Percentiles rank a stretch among this genome's conserved stretches.
These are phyloP conservation scores for Albatrellus sp. DNA, from an alignment of 1,284 basidiomycete genomes.

Conservation along the genomic window DNA sequence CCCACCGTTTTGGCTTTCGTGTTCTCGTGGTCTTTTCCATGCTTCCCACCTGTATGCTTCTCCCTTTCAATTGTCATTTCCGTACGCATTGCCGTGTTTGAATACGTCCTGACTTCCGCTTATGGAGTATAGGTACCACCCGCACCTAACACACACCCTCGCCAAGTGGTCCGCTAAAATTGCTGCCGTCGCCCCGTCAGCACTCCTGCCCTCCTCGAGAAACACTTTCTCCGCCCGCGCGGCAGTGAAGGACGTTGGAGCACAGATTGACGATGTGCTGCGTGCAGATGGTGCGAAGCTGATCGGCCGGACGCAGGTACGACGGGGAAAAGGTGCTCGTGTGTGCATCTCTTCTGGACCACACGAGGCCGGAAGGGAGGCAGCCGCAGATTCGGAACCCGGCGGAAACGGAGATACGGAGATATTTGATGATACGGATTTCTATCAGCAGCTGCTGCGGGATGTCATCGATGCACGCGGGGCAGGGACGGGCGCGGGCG, in stretches of 20 bases:
- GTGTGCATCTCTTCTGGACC: conserved; percentile 20
- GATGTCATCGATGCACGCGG: conserved; percentile 71
- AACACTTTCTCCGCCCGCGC: conserved; percentile 45
- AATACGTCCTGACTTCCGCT: background rate
- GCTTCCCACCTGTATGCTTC: background rate
- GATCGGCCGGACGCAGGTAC: conserved; percentile 42
- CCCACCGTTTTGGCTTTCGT: conserved; percentile 2
- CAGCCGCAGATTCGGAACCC: conserved; percentile 16
- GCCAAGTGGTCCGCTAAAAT: conserved; percentile 91
- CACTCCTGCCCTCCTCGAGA: conserved; percentile 56
- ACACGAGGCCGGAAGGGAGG: conserved; percentile 16
- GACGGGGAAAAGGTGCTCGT: conserved; percentile 31
- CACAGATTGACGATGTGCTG: conserved; percentile 63
- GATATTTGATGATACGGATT: conserved; percentile 81
- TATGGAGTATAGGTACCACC: conserved; percentile 38
- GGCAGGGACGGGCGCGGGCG: conserved; percentile 23
- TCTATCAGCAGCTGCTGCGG: conserved; percentile 80
- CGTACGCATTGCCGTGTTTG: background rate
- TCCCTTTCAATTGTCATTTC: background rate
- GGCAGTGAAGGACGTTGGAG: conserved; percentile 35
- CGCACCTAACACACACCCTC: conserved; percentile 62
- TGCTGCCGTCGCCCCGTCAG: conserved; percentile 73
- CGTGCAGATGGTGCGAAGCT: conserved; percentile 38
- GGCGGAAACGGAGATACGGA: conserved; percentile 32
- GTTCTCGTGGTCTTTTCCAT: background rate